phyloP scores from a whole-genome alignment of 768 basidiomycete genomes.

The Phlebiopsis gigantea region DNA sequence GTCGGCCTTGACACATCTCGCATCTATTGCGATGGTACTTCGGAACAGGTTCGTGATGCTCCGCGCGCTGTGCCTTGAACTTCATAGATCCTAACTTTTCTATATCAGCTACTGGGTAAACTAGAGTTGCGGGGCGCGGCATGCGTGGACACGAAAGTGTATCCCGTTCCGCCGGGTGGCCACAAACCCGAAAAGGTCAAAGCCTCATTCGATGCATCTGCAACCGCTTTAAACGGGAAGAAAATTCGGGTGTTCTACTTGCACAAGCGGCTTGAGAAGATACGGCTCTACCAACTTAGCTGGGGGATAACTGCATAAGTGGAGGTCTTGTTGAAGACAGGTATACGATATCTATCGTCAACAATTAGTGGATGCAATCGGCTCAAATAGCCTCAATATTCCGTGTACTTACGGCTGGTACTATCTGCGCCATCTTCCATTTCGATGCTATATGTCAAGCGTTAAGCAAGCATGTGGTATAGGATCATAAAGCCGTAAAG shows the following conservation, averaged over 20 bases:
- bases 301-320: too few relatives aligned
- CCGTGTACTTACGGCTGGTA: too few relatives aligned
- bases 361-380: too few relatives aligned
- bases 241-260: slow-evolving; percentile 51
- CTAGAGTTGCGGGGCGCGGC: neutral
- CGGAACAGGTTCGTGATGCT: slow-evolving; percentile 39
- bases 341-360: too few relatives aligned
- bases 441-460: too few relatives aligned
- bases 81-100: neutral
- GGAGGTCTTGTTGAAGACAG: too few relatives aligned
- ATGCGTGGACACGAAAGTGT: slow-evolving; percentile 28
- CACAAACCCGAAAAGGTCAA: slow-evolving; percentile 37
- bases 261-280: too few relatives aligned
- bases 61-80: neutral
- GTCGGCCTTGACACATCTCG: slow-evolving; percentile 46
- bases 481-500: too few relatives aligned
- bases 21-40: slow-evolving; percentile 46
- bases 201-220: slow-evolving; percentile 40
- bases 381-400: too few relatives aligned
- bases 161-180: slow-evolving; percentile 35
- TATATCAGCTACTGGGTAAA: neutral
- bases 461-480: too few relatives aligned
- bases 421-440: too few relatives aligned
- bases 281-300: too few relatives aligned
- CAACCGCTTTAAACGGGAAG: slow-evolving; percentile 38